Percentiles rank a stretch among this genome's conserved stretches.
Evolutionary conservation across 371 early-diverging fungal genomes (phyloP).

Genomic region (Chytridium lagenaria): DNA sequence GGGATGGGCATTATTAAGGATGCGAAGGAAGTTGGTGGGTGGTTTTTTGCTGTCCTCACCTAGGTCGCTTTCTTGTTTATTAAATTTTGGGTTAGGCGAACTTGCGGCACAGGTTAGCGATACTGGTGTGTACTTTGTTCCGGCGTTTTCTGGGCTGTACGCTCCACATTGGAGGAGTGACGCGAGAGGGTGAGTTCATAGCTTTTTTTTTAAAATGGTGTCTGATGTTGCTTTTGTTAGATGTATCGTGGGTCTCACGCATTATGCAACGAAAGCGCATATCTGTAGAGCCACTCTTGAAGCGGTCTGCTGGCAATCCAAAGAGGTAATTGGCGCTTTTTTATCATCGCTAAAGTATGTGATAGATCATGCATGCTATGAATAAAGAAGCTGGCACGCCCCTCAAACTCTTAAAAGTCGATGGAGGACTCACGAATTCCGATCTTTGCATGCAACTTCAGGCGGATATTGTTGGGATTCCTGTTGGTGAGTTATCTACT

Average conservation of each 20-base stretch:
- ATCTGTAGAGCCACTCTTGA: constrained; percentile 89
- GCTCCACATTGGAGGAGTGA: constrained; percentile 96
- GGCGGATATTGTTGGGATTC: constrained; percentile 83
- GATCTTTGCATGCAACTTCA: constrained; percentile 92
- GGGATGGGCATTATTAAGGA: constrained; percentile 79
- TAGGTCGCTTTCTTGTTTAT: too few relatives aligned
- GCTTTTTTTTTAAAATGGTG: too few relatives aligned
- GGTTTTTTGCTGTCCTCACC: too few relatives aligned
- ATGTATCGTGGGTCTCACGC: constrained; percentile 86
- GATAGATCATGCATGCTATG: constrained; percentile 86
- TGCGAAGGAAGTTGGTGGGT: constrained; percentile 71
- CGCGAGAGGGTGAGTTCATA: constrained; percentile 71
- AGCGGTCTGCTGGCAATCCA: constrained; percentile 88
- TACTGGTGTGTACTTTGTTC: constrained; percentile 93
- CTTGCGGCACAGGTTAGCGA: constrained; percentile 67
- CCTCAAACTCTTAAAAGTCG: constrained; percentile 77
- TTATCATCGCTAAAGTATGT: neutral
- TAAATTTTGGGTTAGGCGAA: too few relatives aligned
- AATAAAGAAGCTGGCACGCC: constrained; percentile 70
- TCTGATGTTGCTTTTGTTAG: too few relatives aligned
- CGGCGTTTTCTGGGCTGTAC: constrained; percentile 93
- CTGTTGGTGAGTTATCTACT: constrained; percentile 67
- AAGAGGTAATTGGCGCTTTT: constrained; percentile 57
- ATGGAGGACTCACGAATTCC: constrained; percentile 93
- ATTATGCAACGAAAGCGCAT: constrained; percentile 84